phyloP scores from a whole-genome alignment of 345 rosid genomes.

The Microthlaspi erraticum region DNA sequence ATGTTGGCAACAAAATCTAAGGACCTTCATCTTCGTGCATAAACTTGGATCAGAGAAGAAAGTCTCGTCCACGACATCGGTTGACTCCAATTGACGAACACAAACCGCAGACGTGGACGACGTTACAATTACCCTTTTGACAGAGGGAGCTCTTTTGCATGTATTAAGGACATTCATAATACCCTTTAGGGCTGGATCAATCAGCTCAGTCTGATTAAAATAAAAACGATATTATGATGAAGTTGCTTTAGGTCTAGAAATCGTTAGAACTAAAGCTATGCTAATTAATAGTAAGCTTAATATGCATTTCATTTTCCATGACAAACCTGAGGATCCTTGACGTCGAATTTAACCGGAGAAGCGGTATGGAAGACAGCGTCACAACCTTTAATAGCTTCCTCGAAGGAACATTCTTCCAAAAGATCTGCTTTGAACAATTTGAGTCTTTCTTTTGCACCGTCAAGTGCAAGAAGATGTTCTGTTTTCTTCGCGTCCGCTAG shows the following conservation, averaged over 20 bases:
- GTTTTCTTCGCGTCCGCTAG: conserved; percentile 45
- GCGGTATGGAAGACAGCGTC: conserved; percentile 67
- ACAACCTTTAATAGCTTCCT: conserved; percentile 54
- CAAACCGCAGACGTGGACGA: conserved; percentile 55
- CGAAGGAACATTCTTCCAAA: conserved; percentile 46
- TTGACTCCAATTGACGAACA: conserved; percentile 34
- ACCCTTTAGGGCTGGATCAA: conserved; percentile 59
- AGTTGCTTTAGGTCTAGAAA: not conserved
- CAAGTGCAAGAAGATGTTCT: conserved; percentile 38
- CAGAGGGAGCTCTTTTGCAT: conserved; percentile 48
- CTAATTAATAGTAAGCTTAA: not conserved
- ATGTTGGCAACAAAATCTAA: not conserved
- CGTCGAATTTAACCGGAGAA: conserved; percentile 46
- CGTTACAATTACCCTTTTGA: conserved; percentile 59
- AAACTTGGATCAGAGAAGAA: conserved; percentile 53
- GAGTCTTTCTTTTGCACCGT: conserved; percentile 46
- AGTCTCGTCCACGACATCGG: conserved; percentile 53
- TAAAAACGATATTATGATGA: not conserved
- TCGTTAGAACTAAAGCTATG: not conserved
- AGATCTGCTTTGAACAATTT: conserved; percentile 44
- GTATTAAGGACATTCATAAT: conserved; percentile 56
- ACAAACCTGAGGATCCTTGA: conserved; percentile 47
- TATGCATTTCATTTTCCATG: not conserved
- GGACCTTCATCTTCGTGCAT: conserved; percentile 44
- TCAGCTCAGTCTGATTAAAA: conserved; percentile 37